phyloP scores from a whole-genome alignment of 2,329 filamentous ascomycete genomes.

The Ustulina deusta region DNA sequence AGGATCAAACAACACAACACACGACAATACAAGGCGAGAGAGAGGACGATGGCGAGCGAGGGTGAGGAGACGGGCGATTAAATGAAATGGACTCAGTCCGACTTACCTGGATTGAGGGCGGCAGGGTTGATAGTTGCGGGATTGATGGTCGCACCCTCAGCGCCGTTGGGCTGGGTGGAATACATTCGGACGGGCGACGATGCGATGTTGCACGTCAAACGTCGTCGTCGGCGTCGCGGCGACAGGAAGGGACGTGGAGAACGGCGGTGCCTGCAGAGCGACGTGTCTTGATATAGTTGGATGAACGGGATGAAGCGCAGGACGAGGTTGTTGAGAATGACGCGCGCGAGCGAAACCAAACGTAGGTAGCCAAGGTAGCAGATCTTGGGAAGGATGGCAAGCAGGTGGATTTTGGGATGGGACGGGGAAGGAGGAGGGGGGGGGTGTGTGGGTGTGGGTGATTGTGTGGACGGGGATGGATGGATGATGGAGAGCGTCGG shows the following conservation, averaged over 20 bases:
- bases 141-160: slow-evolving; percentile 91
- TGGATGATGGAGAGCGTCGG: too few species aligned
- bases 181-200: slow-evolving; percentile 64
- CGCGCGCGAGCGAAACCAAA: slow-evolving; percentile 51
- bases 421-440: slow-evolving; percentile 2
- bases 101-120: slow-evolving; percentile 70
- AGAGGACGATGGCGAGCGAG: neutral
- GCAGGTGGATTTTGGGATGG: slow-evolving; percentile 33
- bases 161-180: slow-evolving; percentile 76
- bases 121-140: slow-evolving; percentile 83
- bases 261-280: slow-evolving; percentile 62
- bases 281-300: slow-evolving; percentile 74
- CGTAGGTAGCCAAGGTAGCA: slow-evolving; percentile 45
- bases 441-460: slow-evolving; percentile 39
- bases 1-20: slow-evolving; percentile 19
- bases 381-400: slow-evolving; percentile 47
- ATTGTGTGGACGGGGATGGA: neutral
- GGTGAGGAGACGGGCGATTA: slow-evolving; percentile 34
- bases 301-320: slow-evolving; percentile 46
- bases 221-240: slow-evolving; percentile 43
- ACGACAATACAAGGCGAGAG: slow-evolving; percentile 32
- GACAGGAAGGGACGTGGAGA: slow-evolving; percentile 51
- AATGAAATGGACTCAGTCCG: slow-evolving; percentile 39
- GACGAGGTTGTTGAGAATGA: slow-evolving; percentile 48
- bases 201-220: slow-evolving; percentile 55